Evolutionary conservation across 2,329 filamentous ascomycete species (phyloP), one percentile per base, ranked within the genome.

Genomic region (Colletotrichum melonis): DNA sequence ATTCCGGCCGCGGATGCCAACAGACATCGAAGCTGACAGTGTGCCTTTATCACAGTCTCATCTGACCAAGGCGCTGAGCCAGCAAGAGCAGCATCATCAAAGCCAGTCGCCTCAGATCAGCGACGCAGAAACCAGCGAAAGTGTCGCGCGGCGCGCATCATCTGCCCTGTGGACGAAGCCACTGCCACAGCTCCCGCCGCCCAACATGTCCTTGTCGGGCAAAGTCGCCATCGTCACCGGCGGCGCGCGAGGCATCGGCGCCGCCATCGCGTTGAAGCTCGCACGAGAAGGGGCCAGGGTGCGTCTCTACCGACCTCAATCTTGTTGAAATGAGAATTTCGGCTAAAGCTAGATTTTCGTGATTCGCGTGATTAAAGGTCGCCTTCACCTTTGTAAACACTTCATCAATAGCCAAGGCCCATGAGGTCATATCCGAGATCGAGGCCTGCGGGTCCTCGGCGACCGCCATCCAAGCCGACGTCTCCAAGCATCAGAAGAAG

Each of bases 241-340:
- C 19, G 76, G 75, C 83, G 84, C 88, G 79, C 87, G 89, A 81
- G 89, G 89, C 75, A 90, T 91, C 74, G 90, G 90, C 64, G 86
- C 86, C 69, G 87, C 86, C 69, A 90, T 91, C 82, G 89, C 89
- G 72, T 82, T 87, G 70, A 86, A 90, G 79, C 86, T 91, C 70
- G 89, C 86, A 72, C 81, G 84, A 68, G 86, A 88, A 67, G 90
- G 90, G 70, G 89, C 89, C 73, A 87, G 88, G 76, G 87, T 90
- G 66, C 67, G 73, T 75, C 62, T 74, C 56, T 62, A 28, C 35
- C 65, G 28, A 57, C 32, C 32, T 22, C 22, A 19, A 52, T 58
- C 30, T 46, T 35, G n/a, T 28, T 67, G 46, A 22, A 24, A 30
- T 22, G 55, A 46, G 55, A 55, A 57, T 35, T 35, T 38, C 32